phyloP scores from a whole-genome alignment of 164 flowering plant genomes.

The Warburgia ugandensis region DNA sequence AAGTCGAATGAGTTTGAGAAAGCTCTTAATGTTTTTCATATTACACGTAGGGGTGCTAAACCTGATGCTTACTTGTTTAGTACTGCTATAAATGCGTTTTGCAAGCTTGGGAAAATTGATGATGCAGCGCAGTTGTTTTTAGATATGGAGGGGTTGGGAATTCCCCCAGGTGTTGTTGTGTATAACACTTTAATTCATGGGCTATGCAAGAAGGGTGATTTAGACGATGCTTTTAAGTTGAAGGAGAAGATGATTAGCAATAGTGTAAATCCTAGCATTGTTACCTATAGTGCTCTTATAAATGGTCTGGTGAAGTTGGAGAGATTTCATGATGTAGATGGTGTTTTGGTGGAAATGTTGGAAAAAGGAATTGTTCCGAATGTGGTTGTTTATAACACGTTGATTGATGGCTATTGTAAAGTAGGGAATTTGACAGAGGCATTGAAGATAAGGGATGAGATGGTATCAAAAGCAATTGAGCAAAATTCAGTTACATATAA shows the following conservation, averaged over 20 bases:
- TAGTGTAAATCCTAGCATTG: constrained; percentile 36
- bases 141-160: constrained; percentile 45
- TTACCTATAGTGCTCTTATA: constrained; percentile 50
- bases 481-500: constrained; percentile 49
- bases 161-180: constrained; percentile 49
- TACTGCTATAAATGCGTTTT: constrained; percentile 50
- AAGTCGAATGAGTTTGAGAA: constrained; percentile 38
- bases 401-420: constrained; percentile 61
- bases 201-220: constrained; percentile 40
- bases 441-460: constrained; percentile 40
- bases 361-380: constrained; percentile 39
- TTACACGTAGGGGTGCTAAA: constrained; percentile 22
- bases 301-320: constrained; percentile 47
- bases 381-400: constrained; percentile 47
- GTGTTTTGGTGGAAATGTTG: constrained; percentile 47
- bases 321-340: constrained; percentile 39
- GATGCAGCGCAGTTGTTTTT: constrained; percentile 47
- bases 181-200: constrained; percentile 70
- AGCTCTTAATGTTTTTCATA: constrained; percentile 37
- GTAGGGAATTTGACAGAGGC: constrained; percentile 38
- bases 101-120: constrained; percentile 43
- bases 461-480: constrained; percentile 43
- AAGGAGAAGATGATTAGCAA: constrained; percentile 48
- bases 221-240: constrained; percentile 44
- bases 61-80: constrained; percentile 53